A percentile compares a stretch with the other conserved stretches of the same genome.
Conservation (phyloP, 352 stramenopile genomes). For the Phytophthora fragariae region DNA sequence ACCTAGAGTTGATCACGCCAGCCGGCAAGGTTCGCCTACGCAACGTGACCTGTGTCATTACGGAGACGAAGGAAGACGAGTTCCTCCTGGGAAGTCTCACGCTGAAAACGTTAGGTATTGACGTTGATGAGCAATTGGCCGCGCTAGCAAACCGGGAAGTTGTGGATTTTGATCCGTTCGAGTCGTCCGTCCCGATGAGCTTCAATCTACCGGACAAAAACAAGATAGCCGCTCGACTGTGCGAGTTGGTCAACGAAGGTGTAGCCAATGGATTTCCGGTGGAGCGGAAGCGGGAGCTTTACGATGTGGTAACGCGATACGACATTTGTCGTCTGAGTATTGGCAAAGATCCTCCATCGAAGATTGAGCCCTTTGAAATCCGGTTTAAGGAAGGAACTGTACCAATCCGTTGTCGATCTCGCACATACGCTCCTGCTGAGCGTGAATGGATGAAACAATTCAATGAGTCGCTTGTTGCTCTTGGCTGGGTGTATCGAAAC, state of each 20-base stretch:
- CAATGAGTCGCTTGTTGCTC: slow-evolving; percentile 3
- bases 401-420: neutral
- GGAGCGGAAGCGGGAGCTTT: neutral
- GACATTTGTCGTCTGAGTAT: neutral
- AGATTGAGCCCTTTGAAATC: slow-evolving; percentile 4
- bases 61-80: slow-evolving; percentile 6
- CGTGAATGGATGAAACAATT: too few species aligned
- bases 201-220: slow-evolving; percentile 1
- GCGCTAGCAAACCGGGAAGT: slow-evolving; percentile 4
- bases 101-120: neutral
- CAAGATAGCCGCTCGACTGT: neutral
- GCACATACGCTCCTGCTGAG: neutral
- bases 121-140: slow-evolving; percentile 3
- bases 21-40: neutral
- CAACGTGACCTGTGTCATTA: slow-evolving; percentile 1
- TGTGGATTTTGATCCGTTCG: slow-evolving; percentile 3
- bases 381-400: neutral
- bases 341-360: slow-evolving; percentile 6
- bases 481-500: slow-evolving; percentile 9
- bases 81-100: neutral
- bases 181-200: slow-evolving; percentile 1
- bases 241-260: slow-evolving; percentile 1
- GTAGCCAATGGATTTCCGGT: slow-evolving; percentile 3
- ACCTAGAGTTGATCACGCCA: neutral
- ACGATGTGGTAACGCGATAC: neutral